phyloP scores from a whole-genome alignment of 1,284 basidiomycete species.

The Leccinum fallax region DNA sequence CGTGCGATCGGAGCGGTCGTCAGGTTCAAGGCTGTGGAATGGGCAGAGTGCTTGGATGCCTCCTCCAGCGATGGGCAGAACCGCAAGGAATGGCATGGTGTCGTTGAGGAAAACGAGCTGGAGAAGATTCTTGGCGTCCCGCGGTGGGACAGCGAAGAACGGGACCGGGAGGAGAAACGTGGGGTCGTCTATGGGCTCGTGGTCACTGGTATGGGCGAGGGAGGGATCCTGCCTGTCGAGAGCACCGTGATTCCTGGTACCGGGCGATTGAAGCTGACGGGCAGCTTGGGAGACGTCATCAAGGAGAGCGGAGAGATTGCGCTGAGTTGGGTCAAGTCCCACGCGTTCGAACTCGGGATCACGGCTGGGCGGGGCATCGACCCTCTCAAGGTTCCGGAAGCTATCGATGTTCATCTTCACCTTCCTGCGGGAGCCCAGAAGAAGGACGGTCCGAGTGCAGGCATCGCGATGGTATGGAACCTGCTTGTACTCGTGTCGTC shows the following conservation, averaged over 20 bases:
- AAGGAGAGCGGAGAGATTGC: slow-evolving; percentile 89
- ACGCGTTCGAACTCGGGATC: slow-evolving; percentile 81
- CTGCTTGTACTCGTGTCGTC: background rate
- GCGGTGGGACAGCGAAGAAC: slow-evolving; percentile 80
- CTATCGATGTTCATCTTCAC: slow-evolving; percentile 86
- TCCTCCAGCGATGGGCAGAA: slow-evolving; percentile 13
- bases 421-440: slow-evolving; percentile 85
- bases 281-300: slow-evolving; percentile 84
- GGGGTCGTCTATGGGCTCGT: slow-evolving; percentile 87
- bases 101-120: slow-evolving; percentile 74
- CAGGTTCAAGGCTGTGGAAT: slow-evolving; percentile 87
- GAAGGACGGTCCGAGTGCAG: slow-evolving; percentile 91
- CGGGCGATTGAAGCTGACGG: slow-evolving; percentile 76
- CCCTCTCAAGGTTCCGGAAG: slow-evolving; percentile 68
- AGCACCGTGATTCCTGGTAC: slow-evolving; percentile 72
- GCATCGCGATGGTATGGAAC: slow-evolving; percentile 75
- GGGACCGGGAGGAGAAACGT: slow-evolving; percentile 65
- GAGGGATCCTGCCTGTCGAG: slow-evolving; percentile 84
- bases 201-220: slow-evolving; percentile 87
- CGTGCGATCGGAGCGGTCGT: slow-evolving; percentile 86
- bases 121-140: slow-evolving; percentile 84
- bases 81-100: slow-evolving; percentile 54
- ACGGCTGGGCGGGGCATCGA: slow-evolving; percentile 69
- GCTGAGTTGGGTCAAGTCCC: slow-evolving; percentile 83
- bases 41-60: slow-evolving; percentile 71